Evolutionary conservation across 306 rosid genomes (phyloP), one percentile per base, ranked within the genome.

Genomic region (Alnus rubra): DNA sequence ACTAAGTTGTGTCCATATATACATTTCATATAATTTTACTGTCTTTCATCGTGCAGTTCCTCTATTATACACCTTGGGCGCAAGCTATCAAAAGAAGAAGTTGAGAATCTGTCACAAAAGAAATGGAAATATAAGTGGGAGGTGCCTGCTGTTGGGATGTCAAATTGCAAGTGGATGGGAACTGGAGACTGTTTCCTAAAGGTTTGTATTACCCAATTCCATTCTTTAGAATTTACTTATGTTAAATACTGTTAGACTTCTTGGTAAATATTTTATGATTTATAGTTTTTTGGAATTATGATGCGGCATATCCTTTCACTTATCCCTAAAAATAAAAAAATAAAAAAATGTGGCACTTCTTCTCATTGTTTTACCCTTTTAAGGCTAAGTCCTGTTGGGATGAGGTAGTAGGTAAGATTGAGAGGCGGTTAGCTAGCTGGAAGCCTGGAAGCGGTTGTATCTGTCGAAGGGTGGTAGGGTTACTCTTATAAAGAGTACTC

Each of bases 131-230:
- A 85, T 73, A 74, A 76, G 59, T 92, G 98, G 98, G 91, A 89
- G 78, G 84, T 81, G 74, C 92, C 98, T 80, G 95, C 88, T 60
- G 35, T 68, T 71, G 95, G 97, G 52, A 87, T 91, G 86, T 60
- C 97, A 76, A 91, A 87, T 81, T 86, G 97, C 88, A 89, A 89
- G 76, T 92, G 98, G 98, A 85, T 64, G 50, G 97, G 98, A 80
- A 95, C 94, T 3, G 96, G 94, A 78, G 79, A 90, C 74, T 89
- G 92, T 80, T 77, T 91, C 75, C 44, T 90, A 35, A 76, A 95
- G 92, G 98, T 95, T 89, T 79, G 72, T 74, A 58, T 73, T 73
- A 42, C 70, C 47, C 11, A 39, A 12, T 81, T 51, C 51, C 60
- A 31, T 74, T 72, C 52, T 56, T 53, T 71, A 67, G 50, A 42